These are phyloP conservation scores for Naegleria gruberi DNA, from an alignment of 208 protist species.

Conservation along the genomic window DNA sequence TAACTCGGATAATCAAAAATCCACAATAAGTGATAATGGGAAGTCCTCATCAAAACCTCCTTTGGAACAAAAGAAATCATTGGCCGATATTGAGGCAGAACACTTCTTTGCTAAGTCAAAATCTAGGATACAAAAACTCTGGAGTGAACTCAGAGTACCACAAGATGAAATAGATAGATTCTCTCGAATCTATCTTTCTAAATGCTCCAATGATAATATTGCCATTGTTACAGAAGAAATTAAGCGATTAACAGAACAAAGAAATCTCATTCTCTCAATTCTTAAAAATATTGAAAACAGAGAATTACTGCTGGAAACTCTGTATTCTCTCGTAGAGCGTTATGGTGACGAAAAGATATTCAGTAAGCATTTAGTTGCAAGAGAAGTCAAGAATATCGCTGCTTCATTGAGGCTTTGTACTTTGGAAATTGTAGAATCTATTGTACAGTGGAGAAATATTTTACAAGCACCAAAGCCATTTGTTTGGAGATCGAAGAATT, in stretches of 20 bases:
- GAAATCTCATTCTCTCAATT: neutral
- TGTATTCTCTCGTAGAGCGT: neutral
- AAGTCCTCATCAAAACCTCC: neutral
- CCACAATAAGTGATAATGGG: neutral
- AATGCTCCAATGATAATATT: neutral
- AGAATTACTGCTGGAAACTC: neutral
- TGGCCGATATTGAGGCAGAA: neutral
- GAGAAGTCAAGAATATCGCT: constrained; percentile 3
- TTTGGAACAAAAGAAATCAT: neutral
- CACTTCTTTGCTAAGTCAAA: neutral
- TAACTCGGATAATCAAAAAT: too few species aligned
- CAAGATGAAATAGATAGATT: neutral
- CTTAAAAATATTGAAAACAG: neutral
- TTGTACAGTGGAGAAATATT: neutral
- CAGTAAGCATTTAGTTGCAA: neutral
- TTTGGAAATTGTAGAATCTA: neutral
- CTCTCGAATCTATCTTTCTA: neutral
- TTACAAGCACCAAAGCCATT: neutral
- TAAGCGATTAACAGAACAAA: constrained; percentile 10
- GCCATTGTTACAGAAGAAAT: neutral
- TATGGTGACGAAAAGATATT: neutral
- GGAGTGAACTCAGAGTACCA: neutral
- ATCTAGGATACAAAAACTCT: neutral
- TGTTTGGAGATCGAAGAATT: constrained; percentile 12
- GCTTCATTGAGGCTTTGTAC: neutral